Conservation (phyloP, 2,329 filamentous ascomycete genomes). For the Ophiocordyceps camponoti-saundersi region DNA sequence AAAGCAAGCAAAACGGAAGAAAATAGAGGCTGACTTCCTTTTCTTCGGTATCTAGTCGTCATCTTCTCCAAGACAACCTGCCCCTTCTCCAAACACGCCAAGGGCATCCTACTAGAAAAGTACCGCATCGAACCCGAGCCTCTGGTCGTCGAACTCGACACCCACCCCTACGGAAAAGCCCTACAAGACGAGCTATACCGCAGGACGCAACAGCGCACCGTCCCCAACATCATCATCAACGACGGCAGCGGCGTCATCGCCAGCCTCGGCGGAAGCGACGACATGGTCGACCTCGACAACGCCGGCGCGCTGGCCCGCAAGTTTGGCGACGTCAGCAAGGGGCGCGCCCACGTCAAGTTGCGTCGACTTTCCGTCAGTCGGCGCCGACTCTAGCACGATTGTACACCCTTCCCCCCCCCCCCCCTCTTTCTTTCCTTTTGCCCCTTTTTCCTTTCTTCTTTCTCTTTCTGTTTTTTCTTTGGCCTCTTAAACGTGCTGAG, state of each 20-base stretch:
- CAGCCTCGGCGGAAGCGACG: slow-evolving; percentile 82
- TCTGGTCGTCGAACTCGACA: slow-evolving; percentile 79
- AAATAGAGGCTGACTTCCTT: not conserved
- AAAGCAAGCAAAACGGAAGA: no score
- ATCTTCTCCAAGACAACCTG: slow-evolving; percentile 96
- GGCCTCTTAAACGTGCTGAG: no score
- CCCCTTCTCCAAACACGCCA: slow-evolving; percentile 70
- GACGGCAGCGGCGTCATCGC: slow-evolving; percentile 30
- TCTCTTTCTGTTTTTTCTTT: no score
- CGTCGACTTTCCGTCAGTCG: not conserved
- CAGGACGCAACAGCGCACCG: slow-evolving; percentile 67
- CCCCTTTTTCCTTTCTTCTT: no score
- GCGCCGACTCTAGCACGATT: not conserved
- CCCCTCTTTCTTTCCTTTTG: no score
- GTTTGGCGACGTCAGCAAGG: slow-evolving; percentile 57
- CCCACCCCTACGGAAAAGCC: slow-evolving; percentile 54
- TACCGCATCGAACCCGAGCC: slow-evolving; percentile 73
- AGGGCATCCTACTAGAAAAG: slow-evolving; percentile 65
- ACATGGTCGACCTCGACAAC: slow-evolving; percentile 56
- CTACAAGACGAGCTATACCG: slow-evolving; percentile 57
- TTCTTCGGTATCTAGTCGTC: slow-evolving; percentile 42
- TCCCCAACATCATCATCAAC: slow-evolving; percentile 82
- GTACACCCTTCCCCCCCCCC: no score
- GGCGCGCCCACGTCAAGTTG: slow-evolving; percentile 30
- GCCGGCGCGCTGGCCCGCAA: slow-evolving; percentile 52